phyloP scores from a whole-genome alignment of 2,329 filamentous ascomycete genomes.

The Nemania abortiva region DNA sequence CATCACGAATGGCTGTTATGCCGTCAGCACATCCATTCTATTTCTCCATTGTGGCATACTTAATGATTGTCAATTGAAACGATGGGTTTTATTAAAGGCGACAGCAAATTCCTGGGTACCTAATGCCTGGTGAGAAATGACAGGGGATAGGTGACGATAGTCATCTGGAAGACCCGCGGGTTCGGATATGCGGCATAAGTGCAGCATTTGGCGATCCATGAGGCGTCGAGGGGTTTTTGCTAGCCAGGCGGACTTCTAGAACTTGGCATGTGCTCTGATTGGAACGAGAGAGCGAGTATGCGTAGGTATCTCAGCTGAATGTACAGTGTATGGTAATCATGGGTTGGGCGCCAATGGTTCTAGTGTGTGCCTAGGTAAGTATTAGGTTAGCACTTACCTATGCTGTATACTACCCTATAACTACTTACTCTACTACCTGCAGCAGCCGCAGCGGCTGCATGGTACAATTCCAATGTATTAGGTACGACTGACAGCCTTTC shows the following conservation, averaged over 20 bases:
- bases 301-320: slow-evolving; percentile 25
- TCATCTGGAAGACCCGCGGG: slow-evolving; percentile 26
- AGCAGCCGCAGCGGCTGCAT: too few relatives aligned
- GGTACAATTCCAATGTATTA: not conserved
- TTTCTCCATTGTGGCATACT: not conserved
- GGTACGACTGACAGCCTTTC: not conserved
- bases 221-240: not conserved
- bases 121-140: not conserved
- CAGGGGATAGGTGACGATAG: slow-evolving; percentile 11
- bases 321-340: not conserved
- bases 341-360: slow-evolving; percentile 9
- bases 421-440: too few relatives aligned
- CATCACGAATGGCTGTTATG: not conserved
- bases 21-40: not conserved
- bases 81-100: too few relatives aligned
- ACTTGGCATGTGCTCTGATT: slow-evolving; percentile 30
- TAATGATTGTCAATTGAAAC: not conserved
- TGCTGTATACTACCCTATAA: not conserved
- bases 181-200: slow-evolving; percentile 38
- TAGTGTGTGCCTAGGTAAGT: too few relatives aligned
- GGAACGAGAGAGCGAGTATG: not conserved
- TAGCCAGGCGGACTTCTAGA: not conserved
- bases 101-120: too few relatives aligned
- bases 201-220: slow-evolving; percentile 13
- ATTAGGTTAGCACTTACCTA: not conserved